These are phyloP conservation scores for Kernera saxatilis DNA, from an alignment of 345 rosid species.

Conservation along the genomic window DNA sequence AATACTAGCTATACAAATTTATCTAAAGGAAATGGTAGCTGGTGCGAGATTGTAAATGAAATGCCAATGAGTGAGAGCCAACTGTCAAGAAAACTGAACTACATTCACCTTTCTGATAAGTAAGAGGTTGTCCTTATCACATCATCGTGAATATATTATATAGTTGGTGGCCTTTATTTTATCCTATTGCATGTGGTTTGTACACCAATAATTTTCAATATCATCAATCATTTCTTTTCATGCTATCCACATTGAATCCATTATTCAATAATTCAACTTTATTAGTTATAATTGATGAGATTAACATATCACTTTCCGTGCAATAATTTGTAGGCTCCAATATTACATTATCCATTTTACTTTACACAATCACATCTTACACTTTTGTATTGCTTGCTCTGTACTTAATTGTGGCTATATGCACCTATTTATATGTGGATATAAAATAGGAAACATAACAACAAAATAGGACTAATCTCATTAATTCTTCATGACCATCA, in stretches of 20 bases:
- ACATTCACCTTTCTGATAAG: slow-evolving; percentile 18
- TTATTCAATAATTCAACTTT: slow-evolving; percentile 22
- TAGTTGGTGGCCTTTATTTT: not conserved
- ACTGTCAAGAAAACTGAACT: not conserved
- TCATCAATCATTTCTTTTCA: not conserved
- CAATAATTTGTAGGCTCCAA: slow-evolving; percentile 8
- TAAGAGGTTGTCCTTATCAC: slow-evolving; percentile 24
- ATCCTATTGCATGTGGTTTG: not conserved
- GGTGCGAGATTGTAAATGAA: not conserved
- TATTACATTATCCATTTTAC: not conserved
- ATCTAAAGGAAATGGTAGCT: no score
- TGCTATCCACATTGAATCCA: slow-evolving; percentile 14
- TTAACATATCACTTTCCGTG: not conserved
- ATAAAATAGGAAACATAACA: not conserved
- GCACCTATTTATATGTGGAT: not conserved
- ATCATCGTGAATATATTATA: not conserved
- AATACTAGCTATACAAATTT: no score
- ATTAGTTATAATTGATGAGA: not conserved
- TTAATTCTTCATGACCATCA: not conserved
- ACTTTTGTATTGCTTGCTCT: not conserved
- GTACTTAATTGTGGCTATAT: not conserved
- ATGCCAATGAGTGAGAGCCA: slow-evolving; percentile 8
- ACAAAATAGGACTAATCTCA: not conserved
- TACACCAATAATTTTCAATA: slow-evolving; percentile 24
- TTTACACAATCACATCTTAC: slow-evolving; percentile 6